Conservation (phyloP, 2,329 filamentous ascomycete species). For the Diatrype stigma region DNA sequence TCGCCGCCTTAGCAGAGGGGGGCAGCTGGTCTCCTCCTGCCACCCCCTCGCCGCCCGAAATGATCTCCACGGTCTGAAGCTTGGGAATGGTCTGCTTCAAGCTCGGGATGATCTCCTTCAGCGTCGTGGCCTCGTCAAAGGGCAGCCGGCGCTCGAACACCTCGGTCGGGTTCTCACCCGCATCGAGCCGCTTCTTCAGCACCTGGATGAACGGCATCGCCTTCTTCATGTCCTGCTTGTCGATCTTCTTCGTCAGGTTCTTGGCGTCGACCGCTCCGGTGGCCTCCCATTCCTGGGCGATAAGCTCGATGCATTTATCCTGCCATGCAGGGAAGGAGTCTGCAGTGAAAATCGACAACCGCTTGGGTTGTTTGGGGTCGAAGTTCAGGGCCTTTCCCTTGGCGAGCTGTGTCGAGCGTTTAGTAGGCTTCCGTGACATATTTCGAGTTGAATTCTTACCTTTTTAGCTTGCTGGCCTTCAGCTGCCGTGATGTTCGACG, state of each 20-base stretch:
- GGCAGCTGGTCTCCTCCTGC: conserved; percentile 55
- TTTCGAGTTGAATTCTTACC: conserved; percentile 37
- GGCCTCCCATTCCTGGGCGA: conserved; percentile 66
- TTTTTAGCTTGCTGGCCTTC: conserved; percentile 82
- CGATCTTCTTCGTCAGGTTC: conserved; percentile 52
- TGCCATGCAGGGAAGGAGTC: conserved; percentile 86
- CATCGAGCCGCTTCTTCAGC: conserved; percentile 77
- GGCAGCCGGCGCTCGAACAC: conserved; percentile 81
- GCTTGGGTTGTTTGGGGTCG: conserved; percentile 89
- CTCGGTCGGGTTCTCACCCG: conserved; percentile 59
- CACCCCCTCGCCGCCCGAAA: conserved; percentile 47
- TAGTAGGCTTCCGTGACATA: neutral
- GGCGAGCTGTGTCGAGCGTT: conserved; percentile 35
- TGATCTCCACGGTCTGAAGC: conserved; percentile 66
- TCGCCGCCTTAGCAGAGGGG: conserved; percentile 64
- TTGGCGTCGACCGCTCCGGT: conserved; percentile 40
- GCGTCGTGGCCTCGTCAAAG: conserved; percentile 77
- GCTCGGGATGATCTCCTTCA: conserved; percentile 73
- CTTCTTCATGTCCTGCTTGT: conserved; percentile 93
- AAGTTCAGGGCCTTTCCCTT: conserved; percentile 86
- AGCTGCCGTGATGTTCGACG: conserved; percentile 75
- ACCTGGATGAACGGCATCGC: conserved; percentile 94
- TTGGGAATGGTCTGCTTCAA: conserved; percentile 70
- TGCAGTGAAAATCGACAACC: conserved; percentile 80
- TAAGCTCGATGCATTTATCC: conserved; percentile 78